Base-by-base conservation (phyloP, 2,329 filamentous ascomycete species). In the Cladophialophora immunda region DNA sequence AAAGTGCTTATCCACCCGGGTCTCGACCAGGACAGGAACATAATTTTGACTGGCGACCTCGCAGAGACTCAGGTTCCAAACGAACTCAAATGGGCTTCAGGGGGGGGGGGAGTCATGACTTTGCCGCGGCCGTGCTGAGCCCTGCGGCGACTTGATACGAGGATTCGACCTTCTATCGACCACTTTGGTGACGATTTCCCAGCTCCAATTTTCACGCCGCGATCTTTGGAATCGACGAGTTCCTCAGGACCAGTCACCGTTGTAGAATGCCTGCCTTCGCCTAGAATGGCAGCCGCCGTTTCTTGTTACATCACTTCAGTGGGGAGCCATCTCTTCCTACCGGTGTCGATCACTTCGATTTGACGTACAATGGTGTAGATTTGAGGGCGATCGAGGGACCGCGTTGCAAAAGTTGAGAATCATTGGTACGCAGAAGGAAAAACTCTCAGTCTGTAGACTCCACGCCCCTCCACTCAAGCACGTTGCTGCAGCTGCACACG, bases 321-420 rank as follows among this genome's bases (percentile, higher is more conserved):
- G 38, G 38, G 38, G 15, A 38, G 57, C 57, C 27, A 59, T 59
- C 17, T 59, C 38, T 34, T 50, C 19, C 29, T 19, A 19, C 25
- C 15, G 36, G 19, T 56, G 60, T 62, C 60, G 60, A 62, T 62
- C 60, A 34, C 52, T 56, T 52, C 25, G 32, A 22, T 38, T 62
- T 62, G 60, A 62, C 60, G 60, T 62, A 45, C 34, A 62, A 36
- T 27, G 13, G 53, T 30, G 9, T 25, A 50, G 45, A 50, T 25
- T 8, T 13, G 45, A 36, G 30, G 11, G 36, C 56, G 34, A 41
- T 38, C 45, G 9, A 11, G 19, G 7, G 9, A 50, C 19, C 6
- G 19, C 13, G 45, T 22, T 50, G 22, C 22, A 50, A 50, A 11
- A 13, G 45, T 22, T 50, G 22, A 8, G 25, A 50, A 11, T 25